Conservation (phyloP, 2,329 filamentous ascomycete species). For the Juglanconis sp. region DNA sequence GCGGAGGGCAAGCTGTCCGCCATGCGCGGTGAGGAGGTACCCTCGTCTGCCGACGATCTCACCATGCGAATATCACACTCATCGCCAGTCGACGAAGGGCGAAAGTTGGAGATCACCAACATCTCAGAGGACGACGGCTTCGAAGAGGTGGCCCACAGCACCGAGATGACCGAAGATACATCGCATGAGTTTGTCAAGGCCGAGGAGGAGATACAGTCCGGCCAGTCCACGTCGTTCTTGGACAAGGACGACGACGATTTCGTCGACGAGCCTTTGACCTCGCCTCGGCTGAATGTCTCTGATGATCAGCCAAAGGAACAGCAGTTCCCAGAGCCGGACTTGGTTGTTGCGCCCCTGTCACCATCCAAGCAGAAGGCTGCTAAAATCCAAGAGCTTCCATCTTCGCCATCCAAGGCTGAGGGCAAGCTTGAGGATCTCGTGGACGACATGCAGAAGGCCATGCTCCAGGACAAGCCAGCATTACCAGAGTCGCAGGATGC, state of each 20-base stretch:
- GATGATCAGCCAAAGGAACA: constrained; percentile 52
- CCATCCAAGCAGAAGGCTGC: constrained; percentile 41
- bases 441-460: constrained; percentile 18
- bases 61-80: constrained; percentile 55
- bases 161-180: constrained; percentile 69
- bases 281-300: constrained; percentile 60
- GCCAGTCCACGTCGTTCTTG: constrained; percentile 39
- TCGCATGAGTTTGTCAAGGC: constrained; percentile 67
- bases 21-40: constrained; percentile 36
- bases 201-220: constrained; percentile 47
- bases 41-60: constrained; percentile 57
- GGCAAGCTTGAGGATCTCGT: constrained; percentile 21
- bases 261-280: constrained; percentile 73
- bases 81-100: constrained; percentile 58
- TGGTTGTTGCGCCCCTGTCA: constrained; percentile 57
- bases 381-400: constrained; percentile 3
- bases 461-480: constrained; percentile 9
- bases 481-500: constrained; percentile 11
- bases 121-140: constrained; percentile 87
- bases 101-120: constrained; percentile 74
- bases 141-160: constrained; percentile 74
- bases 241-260: constrained; percentile 70
- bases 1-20: constrained; percentile 70
- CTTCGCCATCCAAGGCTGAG: constrained; percentile 1
- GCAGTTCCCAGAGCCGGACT: constrained; percentile 52